phyloP scores from a whole-genome alignment of 441 rosid genomes.

The Pelargonium fulgidum region DNA sequence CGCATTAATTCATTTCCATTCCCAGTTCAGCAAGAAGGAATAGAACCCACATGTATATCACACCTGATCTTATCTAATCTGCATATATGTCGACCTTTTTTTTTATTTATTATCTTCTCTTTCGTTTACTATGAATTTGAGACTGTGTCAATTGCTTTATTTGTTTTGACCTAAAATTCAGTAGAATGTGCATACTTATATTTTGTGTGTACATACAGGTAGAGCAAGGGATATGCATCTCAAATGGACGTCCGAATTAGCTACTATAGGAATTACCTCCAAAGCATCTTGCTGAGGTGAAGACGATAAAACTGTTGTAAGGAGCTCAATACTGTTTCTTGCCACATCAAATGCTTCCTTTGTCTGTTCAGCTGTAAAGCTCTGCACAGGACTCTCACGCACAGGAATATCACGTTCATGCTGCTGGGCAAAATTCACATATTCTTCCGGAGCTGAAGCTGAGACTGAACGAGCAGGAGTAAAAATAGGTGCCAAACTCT shows the following conservation, averaged over 20 bases:
- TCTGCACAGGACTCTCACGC: constrained; percentile 27
- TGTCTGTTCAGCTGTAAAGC: constrained; percentile 64
- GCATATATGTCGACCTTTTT: too few species aligned
- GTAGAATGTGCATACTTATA: background rate
- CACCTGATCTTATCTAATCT: too few species aligned
- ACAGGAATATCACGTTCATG: constrained; percentile 46
- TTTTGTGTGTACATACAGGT: background rate
- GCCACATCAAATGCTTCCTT: constrained; percentile 91
- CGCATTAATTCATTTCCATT: too few species aligned
- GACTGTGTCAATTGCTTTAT: background rate
- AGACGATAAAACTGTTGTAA: constrained; percentile 64
- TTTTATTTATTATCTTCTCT: too few species aligned
- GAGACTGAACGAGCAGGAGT: constrained; percentile 78
- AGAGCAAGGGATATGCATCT: too few species aligned
- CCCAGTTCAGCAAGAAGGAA: too few species aligned
- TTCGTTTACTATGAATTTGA: too few species aligned
- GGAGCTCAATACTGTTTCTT: constrained; percentile 80
- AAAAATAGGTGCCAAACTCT: constrained; percentile 89
- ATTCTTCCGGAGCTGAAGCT: constrained; percentile 40
- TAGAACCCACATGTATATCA: too few species aligned
- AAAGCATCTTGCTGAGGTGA: constrained; percentile 69
- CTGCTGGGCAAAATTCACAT: constrained; percentile 45
- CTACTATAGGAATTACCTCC: constrained; percentile 35
- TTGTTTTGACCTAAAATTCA: background rate
- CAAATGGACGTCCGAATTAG: too few species aligned